Base-by-base conservation (phyloP, 2,329 filamentous ascomycete genomes). In the Epichloe bromicola region DNA sequence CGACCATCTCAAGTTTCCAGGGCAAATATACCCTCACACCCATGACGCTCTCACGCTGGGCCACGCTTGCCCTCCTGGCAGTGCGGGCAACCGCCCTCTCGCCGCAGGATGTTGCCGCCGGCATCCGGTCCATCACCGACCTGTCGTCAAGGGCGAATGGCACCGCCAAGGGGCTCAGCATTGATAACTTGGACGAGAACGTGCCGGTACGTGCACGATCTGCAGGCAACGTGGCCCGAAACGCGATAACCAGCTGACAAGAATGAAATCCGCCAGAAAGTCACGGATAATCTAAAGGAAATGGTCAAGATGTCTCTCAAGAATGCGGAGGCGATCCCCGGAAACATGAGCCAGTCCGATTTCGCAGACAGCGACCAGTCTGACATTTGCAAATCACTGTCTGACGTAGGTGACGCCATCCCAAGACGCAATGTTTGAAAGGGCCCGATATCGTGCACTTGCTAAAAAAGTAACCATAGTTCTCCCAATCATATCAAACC, bases 381-480 rank as follows among this genome's bases (percentile, higher is more conserved):
- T 17, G 30, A 46, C 23, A 44, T 59, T 34, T 57, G 50, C 52
- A 41, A 51, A n/a, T 48, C 56, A 34, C 52, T 59, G 46, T 1
- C 5, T 20, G 34, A 40, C 23, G 55, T 57, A 51, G n/a, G 54
- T 51, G 30, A 23, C 30, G 14, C 12, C 8, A 7, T 30, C 26
- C 26, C 26, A 10, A 26, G 23, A 7, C 14, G 6, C 20, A 36
- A 23, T 12, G 15, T 3, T 8, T 26, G 23, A 26, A 30, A 3
- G 1, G 41, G 3, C 41, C 40, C 8, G 40, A 14, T 42, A 23
- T 14, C 6, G 30, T 17, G 15, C 30, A n/a, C 17, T 36, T 26
- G 30, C 43, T 23, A 46, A 34, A 30, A 15, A 34, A 30, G 10
- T 7, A 1, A 14, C 23, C 43, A 42, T 39, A 58, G 50, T 55